phyloP scores from a whole-genome alignment of 2,329 filamentous ascomycete genomes.

The Bisporella sp. region DNA sequence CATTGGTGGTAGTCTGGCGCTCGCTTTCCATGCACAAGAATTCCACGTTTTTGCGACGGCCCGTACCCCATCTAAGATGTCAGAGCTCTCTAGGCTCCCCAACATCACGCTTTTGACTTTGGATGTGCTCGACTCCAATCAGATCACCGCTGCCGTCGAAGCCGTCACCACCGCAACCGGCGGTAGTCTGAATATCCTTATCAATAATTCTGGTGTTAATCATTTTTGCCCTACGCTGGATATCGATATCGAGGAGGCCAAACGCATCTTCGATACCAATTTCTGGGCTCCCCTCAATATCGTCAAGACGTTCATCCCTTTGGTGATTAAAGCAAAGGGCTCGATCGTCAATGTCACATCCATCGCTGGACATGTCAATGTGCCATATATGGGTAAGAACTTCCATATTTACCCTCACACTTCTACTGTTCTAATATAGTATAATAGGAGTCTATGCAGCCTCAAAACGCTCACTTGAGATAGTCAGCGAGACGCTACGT shows the following conservation, averaged over 20 bases:
- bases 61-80: constrained; percentile 27
- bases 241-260: constrained; percentile 13
- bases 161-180: constrained; percentile 27
- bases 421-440: neutral
- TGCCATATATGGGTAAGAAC: constrained; percentile 7
- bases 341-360: constrained; percentile 23
- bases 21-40: constrained; percentile 28
- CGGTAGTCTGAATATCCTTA: constrained; percentile 34
- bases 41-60: constrained; percentile 33
- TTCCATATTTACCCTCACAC: neutral
- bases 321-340: constrained; percentile 21
- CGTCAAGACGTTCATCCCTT: constrained; percentile 20
- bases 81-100: constrained; percentile 27
- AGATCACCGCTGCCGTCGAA: constrained; percentile 26
- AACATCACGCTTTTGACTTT: constrained; percentile 30
- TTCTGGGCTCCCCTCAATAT: constrained; percentile 24
- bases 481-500: constrained; percentile 8
- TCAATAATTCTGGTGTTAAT: constrained; percentile 36
- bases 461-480: constrained; percentile 11
- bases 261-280: constrained; percentile 23
- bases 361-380: neutral
- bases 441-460: constrained; percentile 9
- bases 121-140: constrained; percentile 31
- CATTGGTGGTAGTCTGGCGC: constrained; percentile 31
- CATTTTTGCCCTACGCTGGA: constrained; percentile 26